Percentiles rank a stretch among this genome's conserved stretches.
These are phyloP conservation scores for Noccaea caerulescens DNA, from an alignment of 345 rosid species.

Conservation along the genomic window DNA sequence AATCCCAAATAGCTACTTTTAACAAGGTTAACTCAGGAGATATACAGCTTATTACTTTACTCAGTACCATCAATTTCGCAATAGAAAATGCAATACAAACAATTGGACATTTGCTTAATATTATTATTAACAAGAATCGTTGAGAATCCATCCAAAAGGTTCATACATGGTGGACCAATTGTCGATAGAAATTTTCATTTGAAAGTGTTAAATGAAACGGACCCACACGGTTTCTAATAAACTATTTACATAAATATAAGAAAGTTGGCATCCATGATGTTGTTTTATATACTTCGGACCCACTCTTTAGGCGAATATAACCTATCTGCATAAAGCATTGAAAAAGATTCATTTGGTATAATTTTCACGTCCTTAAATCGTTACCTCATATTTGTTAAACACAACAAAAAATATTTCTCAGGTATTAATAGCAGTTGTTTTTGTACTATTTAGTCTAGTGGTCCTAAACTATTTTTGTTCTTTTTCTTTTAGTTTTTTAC, in stretches of 20 bases:
- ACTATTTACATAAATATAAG: slow-evolving; percentile 10
- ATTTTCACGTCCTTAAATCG: slow-evolving; percentile 5
- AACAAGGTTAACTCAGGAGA: no score
- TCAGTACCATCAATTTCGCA: no score
- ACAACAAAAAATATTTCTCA: neutral
- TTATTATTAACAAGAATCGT: no score
- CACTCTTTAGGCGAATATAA: slow-evolving; percentile 12
- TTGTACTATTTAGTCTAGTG: neutral
- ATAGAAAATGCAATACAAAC: no score
- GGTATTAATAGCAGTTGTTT: neutral
- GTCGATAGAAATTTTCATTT: neutral
- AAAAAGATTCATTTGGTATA: slow-evolving; percentile 17
- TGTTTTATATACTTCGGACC: slow-evolving; percentile 18
- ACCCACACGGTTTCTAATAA: slow-evolving; percentile 39
- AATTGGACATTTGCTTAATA: no score
- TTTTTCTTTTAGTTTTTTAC: neutral
- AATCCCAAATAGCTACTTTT: no score
- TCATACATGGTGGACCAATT: slow-evolving; percentile 23
- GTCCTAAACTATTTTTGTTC: neutral
- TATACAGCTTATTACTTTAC: no score
- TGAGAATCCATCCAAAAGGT: neutral
- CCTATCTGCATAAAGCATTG: slow-evolving; percentile 27
- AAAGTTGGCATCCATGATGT: neutral
- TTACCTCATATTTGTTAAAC: neutral
- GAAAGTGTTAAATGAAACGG: slow-evolving; percentile 1